Evolutionary conservation across 257 asterid species (phyloP), one percentile per base, ranked within the genome.

Genomic region (Solanum verrucosum): DNA sequence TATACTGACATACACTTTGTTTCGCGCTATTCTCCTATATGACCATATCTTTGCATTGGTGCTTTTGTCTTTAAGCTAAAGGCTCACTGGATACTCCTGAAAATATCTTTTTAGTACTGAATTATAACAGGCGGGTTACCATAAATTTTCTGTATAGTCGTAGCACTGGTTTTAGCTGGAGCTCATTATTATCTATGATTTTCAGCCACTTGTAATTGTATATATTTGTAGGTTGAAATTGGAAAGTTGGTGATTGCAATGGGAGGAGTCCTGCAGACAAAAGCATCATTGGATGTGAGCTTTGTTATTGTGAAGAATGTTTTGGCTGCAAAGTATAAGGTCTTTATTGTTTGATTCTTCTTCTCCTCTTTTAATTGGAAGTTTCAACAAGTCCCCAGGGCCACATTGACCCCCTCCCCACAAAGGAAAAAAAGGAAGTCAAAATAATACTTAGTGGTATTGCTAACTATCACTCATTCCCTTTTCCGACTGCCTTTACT

Each of bases 251-350:
- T 96, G 44, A 82, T 92, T 75, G 98, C 99, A 65, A 97, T 97
- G 99, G 98, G 98, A 88, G 99, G 99, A 89, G 89, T 92, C 44
- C 83, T 97, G 89, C 95, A 85, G 29, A 87, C 91, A 81, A 96
- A 92, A 93, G 90, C 94, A 90, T 94, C 99, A 87, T 85, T 93
- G 82, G 99, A 96, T 91, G 98, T 96, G 91, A 94, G 87, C 92
- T 96, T 97, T 92, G 98, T 97, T 38, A 92, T 97, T 88, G 99
- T 90, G 90, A 95, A 96, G 94, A 94, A 93, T 91, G 99, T 97
- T 89, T 91, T 92, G 92, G 94, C 98, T 89, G 94, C 91, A 90
- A 96, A 93, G 89, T 96, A 96, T 92, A 94, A 94, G 98, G 99
- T 95, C 87, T 49, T 73, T 34, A 33, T 73, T 38, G 9, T 27